These are phyloP conservation scores for Friedmanniomyces endolithicus DNA, from an alignment of 495 filamentous ascomycete species.

Conservation along the genomic window DNA sequence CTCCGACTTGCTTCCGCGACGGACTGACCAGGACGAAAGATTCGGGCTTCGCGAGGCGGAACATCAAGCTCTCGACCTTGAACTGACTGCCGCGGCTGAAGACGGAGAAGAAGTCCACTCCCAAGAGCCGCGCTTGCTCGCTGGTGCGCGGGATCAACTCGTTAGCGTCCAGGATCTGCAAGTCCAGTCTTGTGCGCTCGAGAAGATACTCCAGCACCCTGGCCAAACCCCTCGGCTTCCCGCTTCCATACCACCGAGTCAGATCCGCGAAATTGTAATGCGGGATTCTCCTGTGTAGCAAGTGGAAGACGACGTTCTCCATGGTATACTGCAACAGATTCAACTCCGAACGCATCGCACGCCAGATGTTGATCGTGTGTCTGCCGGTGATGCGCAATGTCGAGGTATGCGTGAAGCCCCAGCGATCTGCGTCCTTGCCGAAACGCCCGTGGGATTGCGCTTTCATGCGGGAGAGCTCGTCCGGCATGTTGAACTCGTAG, in stretches of 20 bases:
- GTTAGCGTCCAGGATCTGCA: constrained; percentile 85
- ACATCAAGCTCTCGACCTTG: constrained; percentile 98
- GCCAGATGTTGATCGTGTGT: constrained; percentile 96
- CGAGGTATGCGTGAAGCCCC: constrained; percentile 86
- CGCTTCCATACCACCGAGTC: constrained; percentile 66
- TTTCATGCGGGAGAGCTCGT: constrained; percentile 82
- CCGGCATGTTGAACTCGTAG: constrained; percentile 80
- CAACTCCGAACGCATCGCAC: constrained; percentile 83
- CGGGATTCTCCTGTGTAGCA: constrained; percentile 81
- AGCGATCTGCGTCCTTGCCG: constrained; percentile 73
- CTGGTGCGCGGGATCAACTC: constrained; percentile 81
- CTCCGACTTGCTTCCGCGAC: constrained; percentile 78
- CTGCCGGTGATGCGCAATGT: constrained; percentile 78
- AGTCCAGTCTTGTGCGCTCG: constrained; percentile 63
- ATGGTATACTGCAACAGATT: constrained; percentile 87
- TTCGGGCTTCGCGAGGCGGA: constrained; percentile 93
- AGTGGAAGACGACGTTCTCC: constrained; percentile 92
- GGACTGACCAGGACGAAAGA: constrained; percentile 86
- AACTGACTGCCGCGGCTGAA: constrained; percentile 91
- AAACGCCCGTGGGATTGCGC: constrained; percentile 66
- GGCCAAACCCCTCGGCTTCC: constrained; percentile 51
- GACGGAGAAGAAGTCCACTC: constrained; percentile 92
- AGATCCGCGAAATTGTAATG: constrained; percentile 70
- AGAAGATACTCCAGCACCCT: constrained; percentile 72
- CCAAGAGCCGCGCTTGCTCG: constrained; percentile 85